Evolutionary conservation across 2,329 filamentous ascomycete species (phyloP).

Genomic region (Fusarium begoniae): DNA sequence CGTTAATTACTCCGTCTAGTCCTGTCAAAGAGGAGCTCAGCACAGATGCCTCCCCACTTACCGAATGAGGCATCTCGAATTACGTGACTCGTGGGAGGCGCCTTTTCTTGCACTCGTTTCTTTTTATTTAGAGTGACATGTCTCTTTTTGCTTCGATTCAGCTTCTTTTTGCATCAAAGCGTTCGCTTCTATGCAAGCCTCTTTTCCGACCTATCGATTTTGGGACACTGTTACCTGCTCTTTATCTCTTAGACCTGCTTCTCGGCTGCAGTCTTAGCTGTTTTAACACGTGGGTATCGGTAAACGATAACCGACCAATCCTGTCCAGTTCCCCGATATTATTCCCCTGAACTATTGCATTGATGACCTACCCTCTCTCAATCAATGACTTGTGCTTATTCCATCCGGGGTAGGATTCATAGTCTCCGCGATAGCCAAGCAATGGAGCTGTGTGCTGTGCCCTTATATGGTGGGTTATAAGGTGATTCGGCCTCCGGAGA

Average conservation of each 20-base stretch:
- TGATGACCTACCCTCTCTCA: background rate
- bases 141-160: background rate
- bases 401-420: background rate
- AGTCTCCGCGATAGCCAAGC: background rate
- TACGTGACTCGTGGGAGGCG: background rate
- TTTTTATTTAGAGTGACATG: background rate
- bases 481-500: background rate
- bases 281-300: background rate
- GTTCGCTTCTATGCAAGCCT: slow-evolving; percentile 13
- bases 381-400: background rate
- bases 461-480: background rate
- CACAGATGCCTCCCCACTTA: slow-evolving; percentile 1
- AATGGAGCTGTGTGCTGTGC: background rate
- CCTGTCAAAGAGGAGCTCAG: background rate
- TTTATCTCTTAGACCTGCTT: background rate
- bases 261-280: background rate
- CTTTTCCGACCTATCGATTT: background rate
- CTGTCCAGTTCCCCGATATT: background rate
- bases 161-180: background rate
- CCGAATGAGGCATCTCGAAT: background rate
- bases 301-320: background rate
- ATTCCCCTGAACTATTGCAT: slow-evolving; percentile 9
- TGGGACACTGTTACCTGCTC: background rate
- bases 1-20: background rate
- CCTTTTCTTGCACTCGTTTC: background rate